A percentile compares a stretch with the other conserved stretches of the same genome.
These are phyloP conservation scores for Cladosporium sp. DNA, from an alignment of 2,329 filamentous ascomycete species.

Conservation along the genomic window DNA sequence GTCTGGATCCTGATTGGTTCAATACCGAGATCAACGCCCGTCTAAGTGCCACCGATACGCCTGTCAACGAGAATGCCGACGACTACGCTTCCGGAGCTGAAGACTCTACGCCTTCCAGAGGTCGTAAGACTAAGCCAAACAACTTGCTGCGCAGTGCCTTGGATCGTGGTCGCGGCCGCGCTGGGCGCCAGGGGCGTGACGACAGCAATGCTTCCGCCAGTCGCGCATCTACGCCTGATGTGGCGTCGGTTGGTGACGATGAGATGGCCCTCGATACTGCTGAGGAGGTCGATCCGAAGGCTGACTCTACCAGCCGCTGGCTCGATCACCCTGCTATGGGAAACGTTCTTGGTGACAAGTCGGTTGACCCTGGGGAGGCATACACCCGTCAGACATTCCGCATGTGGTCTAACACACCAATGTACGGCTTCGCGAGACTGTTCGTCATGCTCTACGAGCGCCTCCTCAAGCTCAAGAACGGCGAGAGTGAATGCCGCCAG, in stretches of 20 bases:
- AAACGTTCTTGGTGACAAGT: constrained; percentile 57
- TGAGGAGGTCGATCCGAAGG: constrained; percentile 24
- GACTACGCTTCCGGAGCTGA: constrained; percentile 61
- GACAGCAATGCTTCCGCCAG: constrained; percentile 73
- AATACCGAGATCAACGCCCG: constrained; percentile 59
- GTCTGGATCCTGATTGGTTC: constrained; percentile 51
- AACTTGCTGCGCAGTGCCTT: constrained; percentile 80
- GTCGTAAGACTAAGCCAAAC: constrained; percentile 62
- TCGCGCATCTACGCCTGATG: constrained; percentile 84
- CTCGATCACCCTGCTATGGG: constrained; percentile 53
- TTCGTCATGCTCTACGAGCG: constrained; percentile 89
- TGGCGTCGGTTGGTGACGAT: constrained; percentile 71
- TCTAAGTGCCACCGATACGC: constrained; percentile 35
- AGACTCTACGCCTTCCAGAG: constrained; percentile 65
- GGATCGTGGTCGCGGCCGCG: constrained; percentile 68
- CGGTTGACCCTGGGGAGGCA: constrained; percentile 70
- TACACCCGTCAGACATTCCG: constrained; percentile 80
- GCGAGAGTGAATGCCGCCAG: constrained; percentile 66
- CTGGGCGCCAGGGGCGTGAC: constrained; percentile 69
- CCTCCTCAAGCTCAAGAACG: constrained; percentile 76
- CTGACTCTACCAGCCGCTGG: constrained; percentile 63
- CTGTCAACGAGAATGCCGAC: constrained; percentile 69
- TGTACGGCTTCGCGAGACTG: constrained; percentile 92
- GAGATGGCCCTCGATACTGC: constrained; percentile 54
- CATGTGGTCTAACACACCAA: constrained; percentile 84